Evolutionary conservation across 2,329 filamentous ascomycete species (phyloP).

Genomic region (Byssothecium circinans): DNA sequence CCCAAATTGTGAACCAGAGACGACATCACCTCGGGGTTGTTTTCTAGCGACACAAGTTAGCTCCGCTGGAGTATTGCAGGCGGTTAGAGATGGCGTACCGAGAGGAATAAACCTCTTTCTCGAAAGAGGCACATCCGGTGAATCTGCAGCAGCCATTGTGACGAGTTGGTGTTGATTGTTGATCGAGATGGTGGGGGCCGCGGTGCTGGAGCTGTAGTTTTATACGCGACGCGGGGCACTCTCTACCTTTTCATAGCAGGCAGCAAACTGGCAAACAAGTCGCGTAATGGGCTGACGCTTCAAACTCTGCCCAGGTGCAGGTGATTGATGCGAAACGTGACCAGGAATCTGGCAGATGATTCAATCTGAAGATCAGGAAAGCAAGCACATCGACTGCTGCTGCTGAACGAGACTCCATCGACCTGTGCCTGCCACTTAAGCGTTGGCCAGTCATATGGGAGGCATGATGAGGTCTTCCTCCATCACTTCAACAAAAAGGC

Average conservation of each 20-base stretch:
- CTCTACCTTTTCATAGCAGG: conserved; percentile 4
- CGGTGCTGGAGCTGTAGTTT: conserved; percentile 1
- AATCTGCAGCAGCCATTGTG: conserved; percentile 33
- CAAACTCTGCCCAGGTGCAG: too few relatives aligned
- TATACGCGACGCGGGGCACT: conserved; percentile 16
- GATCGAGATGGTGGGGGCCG: background rate
- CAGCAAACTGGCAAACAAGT: conserved; percentile 7
- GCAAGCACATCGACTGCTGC: too few relatives aligned
- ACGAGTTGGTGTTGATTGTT: conserved; percentile 8
- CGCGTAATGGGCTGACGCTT: background rate
- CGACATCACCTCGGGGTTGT: conserved; percentile 91
- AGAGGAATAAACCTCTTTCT: conserved; percentile 44
- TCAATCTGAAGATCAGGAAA: too few relatives aligned
- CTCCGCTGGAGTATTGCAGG: too few relatives aligned
- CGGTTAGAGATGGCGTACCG: conserved; percentile 32
- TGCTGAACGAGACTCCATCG: too few relatives aligned
- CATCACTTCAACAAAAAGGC: too few relatives aligned
- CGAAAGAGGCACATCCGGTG: conserved; percentile 33
- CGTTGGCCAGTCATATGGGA: too few relatives aligned
- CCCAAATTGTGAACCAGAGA: conserved; percentile 82
- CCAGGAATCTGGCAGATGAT: too few relatives aligned
- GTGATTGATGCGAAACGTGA: too few relatives aligned
- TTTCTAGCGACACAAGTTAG: conserved; percentile 54
- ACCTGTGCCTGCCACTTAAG: too few relatives aligned
- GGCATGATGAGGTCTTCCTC: too few relatives aligned